Percentiles rank a stretch among this genome's conserved stretches.
Evolutionary conservation across 2,329 filamentous ascomycete genomes (phyloP).

Genomic region (Stromatinia cepivora): DNA sequence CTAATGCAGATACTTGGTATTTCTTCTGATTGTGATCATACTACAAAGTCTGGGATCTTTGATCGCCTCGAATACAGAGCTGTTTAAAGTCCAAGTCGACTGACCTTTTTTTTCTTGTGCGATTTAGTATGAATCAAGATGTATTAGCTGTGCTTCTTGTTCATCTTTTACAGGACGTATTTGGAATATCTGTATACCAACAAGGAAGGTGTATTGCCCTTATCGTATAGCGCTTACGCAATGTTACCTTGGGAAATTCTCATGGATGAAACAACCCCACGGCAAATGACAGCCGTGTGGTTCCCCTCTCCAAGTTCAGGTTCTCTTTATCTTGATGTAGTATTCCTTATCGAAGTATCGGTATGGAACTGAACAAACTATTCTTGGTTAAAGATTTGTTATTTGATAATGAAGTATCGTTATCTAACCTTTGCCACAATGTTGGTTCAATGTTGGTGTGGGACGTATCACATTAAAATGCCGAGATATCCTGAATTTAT

Average conservation of each 20-base stretch:
- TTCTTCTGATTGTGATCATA: too few relatives aligned
- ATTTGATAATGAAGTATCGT: constrained; percentile 2
- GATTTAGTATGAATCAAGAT: neutral
- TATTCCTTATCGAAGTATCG: neutral
- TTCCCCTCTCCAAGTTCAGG: neutral
- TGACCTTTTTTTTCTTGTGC: neutral
- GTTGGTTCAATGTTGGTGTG: neutral
- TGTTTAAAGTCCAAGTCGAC: too few relatives aligned
- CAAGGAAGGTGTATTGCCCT: constrained; percentile 1
- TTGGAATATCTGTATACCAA: neutral
- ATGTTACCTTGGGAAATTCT: neutral
- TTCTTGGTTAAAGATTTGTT: neutral
- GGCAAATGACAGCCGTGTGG: constrained; percentile 2
- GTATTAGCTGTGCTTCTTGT: neutral
- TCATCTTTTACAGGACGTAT: neutral
- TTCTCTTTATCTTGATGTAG: neutral
- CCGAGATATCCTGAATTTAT: neutral
- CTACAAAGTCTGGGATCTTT: too few relatives aligned
- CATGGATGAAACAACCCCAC: neutral
- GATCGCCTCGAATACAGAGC: too few relatives aligned
- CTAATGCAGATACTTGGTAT: too few relatives aligned
- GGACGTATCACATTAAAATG: neutral
- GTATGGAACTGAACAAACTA: neutral
- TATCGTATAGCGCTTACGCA: constrained; percentile 4
- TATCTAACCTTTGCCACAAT: constrained; percentile 4